These are phyloP conservation scores for Fusarium fracticaudum DNA, from an alignment of 2,329 filamentous ascomycete genomes.

Conservation along the genomic window DNA sequence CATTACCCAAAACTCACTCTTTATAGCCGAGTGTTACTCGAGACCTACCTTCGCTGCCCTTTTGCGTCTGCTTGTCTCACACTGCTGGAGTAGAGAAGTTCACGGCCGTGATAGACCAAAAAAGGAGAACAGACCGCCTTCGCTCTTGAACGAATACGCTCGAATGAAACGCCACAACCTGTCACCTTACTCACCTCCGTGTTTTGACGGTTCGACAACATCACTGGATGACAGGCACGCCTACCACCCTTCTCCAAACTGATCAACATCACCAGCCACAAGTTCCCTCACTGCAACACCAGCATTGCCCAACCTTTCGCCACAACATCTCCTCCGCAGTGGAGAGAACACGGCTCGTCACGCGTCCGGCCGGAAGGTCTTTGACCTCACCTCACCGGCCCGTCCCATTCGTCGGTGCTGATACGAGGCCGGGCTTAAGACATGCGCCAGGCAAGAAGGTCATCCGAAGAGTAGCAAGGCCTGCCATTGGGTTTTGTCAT, in stretches of 20 bases:
- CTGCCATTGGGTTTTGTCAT: slow-evolving; percentile 22
- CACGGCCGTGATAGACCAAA: background rate
- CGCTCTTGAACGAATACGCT: background rate
- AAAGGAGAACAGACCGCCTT: background rate
- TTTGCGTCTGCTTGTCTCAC: background rate
- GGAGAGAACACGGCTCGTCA: slow-evolving; percentile 34
- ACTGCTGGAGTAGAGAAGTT: background rate
- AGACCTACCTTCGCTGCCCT: background rate
- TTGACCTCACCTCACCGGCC: slow-evolving; percentile 16
- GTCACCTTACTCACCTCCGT: slow-evolving; percentile 3
- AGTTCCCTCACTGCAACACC: background rate
- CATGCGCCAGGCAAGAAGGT: slow-evolving; percentile 32
- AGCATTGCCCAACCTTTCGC: slow-evolving; percentile 6
- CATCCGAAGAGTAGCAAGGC: slow-evolving; percentile 21
- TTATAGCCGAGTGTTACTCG: slow-evolving; percentile 3
- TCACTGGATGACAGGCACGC: slow-evolving; percentile 4
- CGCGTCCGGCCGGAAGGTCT: slow-evolving; percentile 18
- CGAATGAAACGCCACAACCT: slow-evolving; percentile 26
- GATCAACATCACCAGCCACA: slow-evolving; percentile 24
- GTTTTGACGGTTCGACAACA: background rate
- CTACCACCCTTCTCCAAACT: slow-evolving; percentile 25
- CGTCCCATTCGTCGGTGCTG: slow-evolving; percentile 33
- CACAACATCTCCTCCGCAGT: slow-evolving; percentile 20
- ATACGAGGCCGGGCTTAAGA: slow-evolving; percentile 39
- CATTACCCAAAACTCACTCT: background rate